Conservation (phyloP, 495 filamentous ascomycete species). For the Aspergillus incahuasiensis region DNA sequence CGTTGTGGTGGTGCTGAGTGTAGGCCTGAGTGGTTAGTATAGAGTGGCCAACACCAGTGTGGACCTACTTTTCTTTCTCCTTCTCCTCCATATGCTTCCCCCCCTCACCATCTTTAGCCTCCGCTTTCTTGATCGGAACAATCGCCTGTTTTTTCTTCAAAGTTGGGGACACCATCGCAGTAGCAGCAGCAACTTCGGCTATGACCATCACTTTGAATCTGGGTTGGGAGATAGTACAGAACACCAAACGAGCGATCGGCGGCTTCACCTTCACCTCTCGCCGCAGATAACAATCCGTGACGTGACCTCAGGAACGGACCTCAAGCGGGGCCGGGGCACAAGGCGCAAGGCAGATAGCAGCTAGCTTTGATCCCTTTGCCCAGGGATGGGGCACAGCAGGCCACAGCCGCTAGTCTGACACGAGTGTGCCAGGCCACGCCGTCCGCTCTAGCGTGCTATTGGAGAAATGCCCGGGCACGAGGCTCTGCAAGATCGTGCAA, state of each 20-base stretch:
- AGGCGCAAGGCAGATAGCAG: conserved; percentile 1
- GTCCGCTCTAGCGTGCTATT: neutral
- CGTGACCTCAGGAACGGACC: neutral
- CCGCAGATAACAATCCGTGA: neutral
- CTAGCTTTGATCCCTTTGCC: neutral
- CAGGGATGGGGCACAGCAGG: too few species aligned
- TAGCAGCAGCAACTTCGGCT: neutral
- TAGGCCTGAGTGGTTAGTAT: neutral
- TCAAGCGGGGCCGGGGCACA: too few species aligned
- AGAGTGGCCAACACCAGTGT: neutral
- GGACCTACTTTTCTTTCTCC: neutral
- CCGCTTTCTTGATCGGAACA: neutral
- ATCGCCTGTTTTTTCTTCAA: neutral
- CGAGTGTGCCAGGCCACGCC: neutral
- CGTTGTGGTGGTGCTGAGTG: neutral
- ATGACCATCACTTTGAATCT: too few species aligned
- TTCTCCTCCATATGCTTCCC: too few species aligned
- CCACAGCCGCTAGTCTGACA: too few species aligned
- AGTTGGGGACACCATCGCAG: neutral
- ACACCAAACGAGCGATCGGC: neutral
- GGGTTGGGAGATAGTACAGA: too few species aligned
- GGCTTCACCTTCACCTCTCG: too few species aligned
- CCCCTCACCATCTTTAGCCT: too few species aligned
- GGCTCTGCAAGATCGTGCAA: neutral
- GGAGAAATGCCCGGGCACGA: neutral